Percentiles rank a stretch among this genome's conserved stretches.
Conservation (phyloP, 2,329 filamentous ascomycete species). For the Drechslerella coelobrocha region DNA sequence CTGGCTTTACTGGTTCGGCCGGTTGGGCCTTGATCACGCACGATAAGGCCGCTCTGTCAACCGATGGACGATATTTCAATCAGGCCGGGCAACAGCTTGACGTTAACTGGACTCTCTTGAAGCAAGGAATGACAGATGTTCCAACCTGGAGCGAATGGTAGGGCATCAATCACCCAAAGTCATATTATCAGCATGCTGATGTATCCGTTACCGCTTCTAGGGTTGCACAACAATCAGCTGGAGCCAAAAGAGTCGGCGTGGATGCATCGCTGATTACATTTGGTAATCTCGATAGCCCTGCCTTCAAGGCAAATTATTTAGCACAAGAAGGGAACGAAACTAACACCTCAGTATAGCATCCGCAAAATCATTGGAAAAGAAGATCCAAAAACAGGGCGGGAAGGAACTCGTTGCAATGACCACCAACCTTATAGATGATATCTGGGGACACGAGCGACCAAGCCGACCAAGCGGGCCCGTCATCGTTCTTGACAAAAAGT, state of each 20-base stretch:
- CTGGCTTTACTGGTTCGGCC: constrained; percentile 91
- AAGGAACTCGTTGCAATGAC: constrained; percentile 75
- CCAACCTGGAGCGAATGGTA: constrained; percentile 98
- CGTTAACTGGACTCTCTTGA: constrained; percentile 86
- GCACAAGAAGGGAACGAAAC: too few relatives aligned
- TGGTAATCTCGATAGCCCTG: constrained; percentile 55
- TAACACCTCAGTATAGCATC: constrained; percentile 60
- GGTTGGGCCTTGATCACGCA: constrained; percentile 88
- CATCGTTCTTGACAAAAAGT: constrained; percentile 73
- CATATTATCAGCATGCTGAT: constrained; percentile 41
- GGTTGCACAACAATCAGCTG: constrained; percentile 80
- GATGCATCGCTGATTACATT: constrained; percentile 87
- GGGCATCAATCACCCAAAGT: constrained; percentile 29
- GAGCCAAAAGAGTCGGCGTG: constrained; percentile 86
- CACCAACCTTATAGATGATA: constrained; percentile 84
- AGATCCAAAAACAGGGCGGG: constrained; percentile 85
- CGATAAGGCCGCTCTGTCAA: constrained; percentile 86
- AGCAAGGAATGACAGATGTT: constrained; percentile 90
- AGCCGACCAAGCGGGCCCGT: constrained; percentile 76
- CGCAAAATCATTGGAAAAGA: constrained; percentile 78
- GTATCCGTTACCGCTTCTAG: constrained; percentile 56
- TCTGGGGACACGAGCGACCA: constrained; percentile 82
- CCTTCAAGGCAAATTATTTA: background rate
- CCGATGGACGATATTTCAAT: constrained; percentile 97
- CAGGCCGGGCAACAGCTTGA: constrained; percentile 92